Base-by-base conservation (phyloP, 148 eudicot genomes). In the Drosera capensis region DNA sequence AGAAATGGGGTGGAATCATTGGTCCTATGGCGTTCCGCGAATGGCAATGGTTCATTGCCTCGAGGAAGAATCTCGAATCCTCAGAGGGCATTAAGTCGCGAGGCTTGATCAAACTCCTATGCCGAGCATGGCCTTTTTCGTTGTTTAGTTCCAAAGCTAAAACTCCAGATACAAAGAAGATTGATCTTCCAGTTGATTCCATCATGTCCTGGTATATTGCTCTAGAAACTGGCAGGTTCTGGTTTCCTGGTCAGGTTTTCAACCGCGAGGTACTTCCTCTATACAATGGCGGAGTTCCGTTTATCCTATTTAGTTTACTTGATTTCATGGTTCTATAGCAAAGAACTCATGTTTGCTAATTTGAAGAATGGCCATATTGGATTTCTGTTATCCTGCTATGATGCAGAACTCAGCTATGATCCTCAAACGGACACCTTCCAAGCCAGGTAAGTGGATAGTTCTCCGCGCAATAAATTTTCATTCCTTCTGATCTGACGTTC, bases 191-290 rank as follows among this genome's bases (percentile, higher is more conserved):
- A 8, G 57, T 45, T 59, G 75, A 75, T 66, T 80, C 97, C 13
- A 38, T 57, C 17, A 80, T 80, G 86, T 72, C 86, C 23, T 77
- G 74, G 73, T 88, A 74, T 56, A 56, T 66, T 51, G 83, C 94
- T 53, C 79, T 88, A 46, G 94, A 88, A 56, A 71, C 75, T 51
- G 97, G 97, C 52, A 72, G 71, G 21, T 83, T 82, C 43, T 80
- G 92, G 92, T 88, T 88, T 49, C 96, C 94, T 57, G 96, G 94
- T 35, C 96, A 88, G 57, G 97, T 88, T 51, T 88, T 71, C 55
- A 88, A 88, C 55, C 82, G 95, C 3, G 96, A 87, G 94, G 96
- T 87, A 70, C 28, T 36, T n/a, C 20, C 43, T 48, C 20, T 47
- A 34, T 9, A 34, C n/a, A 28, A 28, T 13, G 7, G 4, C 20